Conservation (phyloP, 257 asterid species). For the Salvia rosmarinus region DNA sequence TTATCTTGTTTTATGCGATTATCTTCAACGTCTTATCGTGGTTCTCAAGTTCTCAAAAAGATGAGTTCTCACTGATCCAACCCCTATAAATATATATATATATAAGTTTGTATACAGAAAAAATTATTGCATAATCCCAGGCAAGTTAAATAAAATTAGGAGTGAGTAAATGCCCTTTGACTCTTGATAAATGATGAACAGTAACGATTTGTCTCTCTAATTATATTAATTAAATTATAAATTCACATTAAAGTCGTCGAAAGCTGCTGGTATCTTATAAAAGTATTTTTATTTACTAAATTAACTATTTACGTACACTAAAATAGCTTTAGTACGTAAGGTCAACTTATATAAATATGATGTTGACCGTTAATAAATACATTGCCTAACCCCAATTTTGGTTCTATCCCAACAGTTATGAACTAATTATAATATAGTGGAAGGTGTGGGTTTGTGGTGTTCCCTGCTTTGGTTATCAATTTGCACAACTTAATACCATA, state of each 20-base stretch:
- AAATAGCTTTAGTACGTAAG: background rate
- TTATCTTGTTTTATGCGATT: too few relatives aligned
- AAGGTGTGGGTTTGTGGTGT: too few relatives aligned
- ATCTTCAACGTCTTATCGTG: too few relatives aligned
- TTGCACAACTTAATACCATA: too few relatives aligned
- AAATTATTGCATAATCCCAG: too few relatives aligned
- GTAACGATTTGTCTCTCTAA: background rate
- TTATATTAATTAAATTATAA: background rate
- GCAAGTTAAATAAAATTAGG: background rate
- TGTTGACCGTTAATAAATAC: constrained; percentile 9
- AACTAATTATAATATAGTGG: too few relatives aligned
- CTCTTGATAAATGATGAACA: background rate
- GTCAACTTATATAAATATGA: background rate
- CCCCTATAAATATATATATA: too few relatives aligned
- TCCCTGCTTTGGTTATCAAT: too few relatives aligned
- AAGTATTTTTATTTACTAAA: background rate
- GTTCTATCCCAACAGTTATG: too few relatives aligned
- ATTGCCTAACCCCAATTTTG: background rate
- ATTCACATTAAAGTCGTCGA: background rate
- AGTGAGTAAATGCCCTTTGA: background rate
- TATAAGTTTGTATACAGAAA: too few relatives aligned
- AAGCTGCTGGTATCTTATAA: background rate
- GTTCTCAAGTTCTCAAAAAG: too few relatives aligned
- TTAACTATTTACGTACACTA: background rate
- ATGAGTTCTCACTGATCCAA: too few relatives aligned